Evolutionary conservation across 192 early-diverging fungal species (phyloP).

Genomic region (Haplosporangium gracile): DNA sequence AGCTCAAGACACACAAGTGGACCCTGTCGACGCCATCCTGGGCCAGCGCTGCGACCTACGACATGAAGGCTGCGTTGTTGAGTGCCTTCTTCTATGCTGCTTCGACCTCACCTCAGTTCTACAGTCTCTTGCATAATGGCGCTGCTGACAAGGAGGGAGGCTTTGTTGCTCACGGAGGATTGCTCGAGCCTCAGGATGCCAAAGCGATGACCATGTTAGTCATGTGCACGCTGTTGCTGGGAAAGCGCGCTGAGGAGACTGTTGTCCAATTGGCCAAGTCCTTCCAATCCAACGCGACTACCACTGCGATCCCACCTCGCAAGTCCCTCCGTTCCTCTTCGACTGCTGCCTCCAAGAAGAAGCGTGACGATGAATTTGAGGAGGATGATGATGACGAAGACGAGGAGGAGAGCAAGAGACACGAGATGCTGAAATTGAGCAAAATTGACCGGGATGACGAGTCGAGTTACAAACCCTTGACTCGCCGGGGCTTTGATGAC

Average conservation of each 20-base stretch:
- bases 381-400: not conserved
- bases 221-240: conserved; percentile 42
- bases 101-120: conserved; percentile 45
- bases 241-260: conserved; percentile 37
- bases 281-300: not conserved
- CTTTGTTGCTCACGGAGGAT: not conserved
- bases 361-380: not conserved
- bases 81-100: conserved; percentile 49
- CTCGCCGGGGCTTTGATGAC: conserved; percentile 11
- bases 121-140: conserved; percentile 10
- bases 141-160: not conserved
- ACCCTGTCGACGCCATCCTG: conserved; percentile 27
- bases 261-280: conserved; percentile 11
- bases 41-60: conserved; percentile 25
- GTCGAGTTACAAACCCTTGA: not conserved
- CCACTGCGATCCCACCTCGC: not conserved
- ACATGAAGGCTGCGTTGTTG: conserved; percentile 50
- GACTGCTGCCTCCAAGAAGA: conserved; percentile 12
- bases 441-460: conserved; percentile 15
- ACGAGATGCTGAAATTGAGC: not conserved
- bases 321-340: not conserved
- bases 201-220: conserved; percentile 53
- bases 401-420: not conserved
- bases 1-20: conserved; percentile 46
- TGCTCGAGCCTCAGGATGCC: conserved; percentile 45